Evolutionary conservation across 352 stramenopile species (phyloP).

Genomic region (Phytophthora crassamura): DNA sequence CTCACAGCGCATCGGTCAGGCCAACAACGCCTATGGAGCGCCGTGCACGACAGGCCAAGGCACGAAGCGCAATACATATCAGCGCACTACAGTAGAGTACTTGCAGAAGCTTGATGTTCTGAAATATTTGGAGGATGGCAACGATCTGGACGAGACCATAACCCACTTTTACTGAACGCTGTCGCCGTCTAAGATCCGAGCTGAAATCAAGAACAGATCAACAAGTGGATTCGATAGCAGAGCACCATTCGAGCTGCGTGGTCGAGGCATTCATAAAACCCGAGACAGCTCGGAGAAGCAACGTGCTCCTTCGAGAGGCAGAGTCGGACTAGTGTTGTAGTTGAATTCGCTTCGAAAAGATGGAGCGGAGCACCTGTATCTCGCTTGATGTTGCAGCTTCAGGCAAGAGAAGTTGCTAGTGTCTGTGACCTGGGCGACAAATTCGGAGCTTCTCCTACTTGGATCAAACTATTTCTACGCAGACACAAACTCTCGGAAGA

Average conservation of each 20-base stretch:
- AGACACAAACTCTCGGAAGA: background rate
- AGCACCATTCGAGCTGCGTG: no score
- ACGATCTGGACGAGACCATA: background rate
- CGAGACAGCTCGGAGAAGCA: no score
- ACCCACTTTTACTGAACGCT: background rate
- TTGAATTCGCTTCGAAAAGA: conserved; percentile 3
- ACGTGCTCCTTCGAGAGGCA: no score
- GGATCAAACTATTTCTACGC: conserved; percentile 5
- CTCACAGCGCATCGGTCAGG: no score
- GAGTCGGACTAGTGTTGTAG: background rate
- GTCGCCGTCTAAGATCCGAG: background rate
- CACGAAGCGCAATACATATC: conserved; percentile 2
- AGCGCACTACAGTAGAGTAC: no score
- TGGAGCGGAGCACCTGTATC: background rate
- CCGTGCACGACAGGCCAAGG: no score
- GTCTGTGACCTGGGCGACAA: background rate
- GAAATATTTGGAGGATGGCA: background rate
- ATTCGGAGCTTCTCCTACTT: conserved; percentile 1
- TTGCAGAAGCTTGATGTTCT: conserved; percentile 1
- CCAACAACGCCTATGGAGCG: no score
- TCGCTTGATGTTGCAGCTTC: background rate
- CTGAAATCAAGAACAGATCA: background rate
- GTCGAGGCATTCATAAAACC: no score
- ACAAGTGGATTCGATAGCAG: no score
- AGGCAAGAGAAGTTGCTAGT: conserved; percentile 1